Base-by-base conservation (phyloP, 148 eudicot genomes). In the Camellia japonica region DNA sequence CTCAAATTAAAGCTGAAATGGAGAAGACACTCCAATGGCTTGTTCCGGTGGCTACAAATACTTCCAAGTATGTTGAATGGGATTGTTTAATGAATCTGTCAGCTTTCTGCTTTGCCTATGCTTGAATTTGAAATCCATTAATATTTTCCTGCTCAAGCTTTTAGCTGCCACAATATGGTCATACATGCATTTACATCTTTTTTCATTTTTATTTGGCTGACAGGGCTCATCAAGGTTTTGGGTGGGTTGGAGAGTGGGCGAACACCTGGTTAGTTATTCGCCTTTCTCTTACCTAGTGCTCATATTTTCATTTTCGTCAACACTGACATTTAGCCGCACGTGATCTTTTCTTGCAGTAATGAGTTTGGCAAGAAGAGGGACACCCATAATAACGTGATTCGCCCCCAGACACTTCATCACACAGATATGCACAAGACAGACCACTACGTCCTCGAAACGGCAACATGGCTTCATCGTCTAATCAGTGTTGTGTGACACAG, bases 231-330 rank as follows among this genome's bases (percentile, higher is more conserved):
- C 99, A 92, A 85, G 99, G 99, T 74, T 95, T 95, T 63, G 99
- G 97, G 61, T 93, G 99, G 99, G 97, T 93, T 76, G 97, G 97
- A 82, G 99, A 93, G 82, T 95, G 97, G 99, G 97, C 97, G 52
- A 93, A 95, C 83, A 71, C 94, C 51, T 94, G 97, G 97, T 93
- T 13, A 80, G 91, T 88, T 23, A 55, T 66, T n/a, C 5, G 6
- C 19, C 61, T 80, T 67, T 11, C 65, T 23, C 20, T 2, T 56
- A 5, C 68, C 12, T 2, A 12, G 8, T 11, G 23, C 19, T 67
- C 67, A 12, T 20, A 6, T 23, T 64, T 30, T 51, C 44, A 77
- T 30, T 51, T 30, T 30, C 38, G 38, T 30, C 54, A 52, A 1
- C 61, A 10, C 3, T 30, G 56, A 16, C 16, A 43, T 47, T 15